Base-by-base conservation (phyloP, 129 eudicot species). In the Lactuca saligna region DNA sequence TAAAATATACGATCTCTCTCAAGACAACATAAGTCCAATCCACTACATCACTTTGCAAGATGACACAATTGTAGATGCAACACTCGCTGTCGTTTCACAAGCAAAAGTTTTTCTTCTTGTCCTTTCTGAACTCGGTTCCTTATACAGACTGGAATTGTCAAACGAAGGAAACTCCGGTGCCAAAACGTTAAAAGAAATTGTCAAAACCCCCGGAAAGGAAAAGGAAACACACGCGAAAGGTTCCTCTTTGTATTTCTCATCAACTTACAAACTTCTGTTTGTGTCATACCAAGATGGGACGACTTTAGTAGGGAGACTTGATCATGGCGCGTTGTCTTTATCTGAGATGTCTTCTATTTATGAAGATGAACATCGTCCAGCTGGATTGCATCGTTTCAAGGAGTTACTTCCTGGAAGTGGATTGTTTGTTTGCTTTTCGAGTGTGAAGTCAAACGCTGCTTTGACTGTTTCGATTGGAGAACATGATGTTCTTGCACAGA, bases 271-370 rank as follows among this genome's bases (percentile, higher is more conserved):
- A 86, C 80, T 89, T 60, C 81, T 94, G 38, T 83, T 94, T 78
- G 70, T 82, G 56, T 94, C 99, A 7, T 94, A 87, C 82, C 97
- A 89, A 81, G 97, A 94, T 80, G 99, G 99, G 57, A 85, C 82
- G 17, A 85, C 92, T 61, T 72, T 94, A 68, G 70, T 89, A 32
- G 95, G 97, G 65, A 86, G 90, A 73, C 75, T 94, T 38, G 82
- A 81, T 77, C 69, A 87, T 53, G 74, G 78, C 78, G 91, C 87
- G 13, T 75, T 84, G 61, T 87, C 90, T 63, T 48, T 94, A 53
- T 62, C 85, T 51, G 96, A 94, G 76, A 29, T 71, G 11, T 94
- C 97, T 72, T 81, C 87, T 31, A 78, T 94, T 42, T 83, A 76
- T 69, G 99, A 94, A 77, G 95, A 86, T 75, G 99, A 89, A 54